These are phyloP conservation scores for Aspergillus phoenicis DNA, from an alignment of 2,329 filamentous ascomycete species.

Conservation along the genomic window DNA sequence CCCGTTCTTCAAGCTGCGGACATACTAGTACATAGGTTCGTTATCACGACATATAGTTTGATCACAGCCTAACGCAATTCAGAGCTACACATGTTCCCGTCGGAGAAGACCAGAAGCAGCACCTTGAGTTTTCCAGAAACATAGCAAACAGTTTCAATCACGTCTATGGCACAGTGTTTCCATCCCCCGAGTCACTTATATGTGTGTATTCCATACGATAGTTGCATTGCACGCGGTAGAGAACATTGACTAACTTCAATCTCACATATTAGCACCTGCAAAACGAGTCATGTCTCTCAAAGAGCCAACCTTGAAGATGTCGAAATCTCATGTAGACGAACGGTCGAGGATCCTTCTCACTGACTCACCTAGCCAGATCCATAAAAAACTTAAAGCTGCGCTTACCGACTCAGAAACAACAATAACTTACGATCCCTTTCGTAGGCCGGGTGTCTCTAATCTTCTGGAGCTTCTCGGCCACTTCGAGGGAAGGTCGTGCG, in stretches of 20 bases:
- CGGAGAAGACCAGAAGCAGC: slow-evolving; percentile 91
- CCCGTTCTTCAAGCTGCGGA: slow-evolving; percentile 95
- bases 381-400: slow-evolving; percentile 69
- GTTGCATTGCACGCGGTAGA: not conserved
- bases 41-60: not conserved
- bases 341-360: slow-evolving; percentile 82
- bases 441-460: slow-evolving; percentile 83
- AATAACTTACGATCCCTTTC: slow-evolving; percentile 71
- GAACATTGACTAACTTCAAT: slow-evolving; percentile 9
- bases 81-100: slow-evolving; percentile 93
- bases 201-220: slow-evolving; percentile 53
- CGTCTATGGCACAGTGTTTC: slow-evolving; percentile 64
- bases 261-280: slow-evolving; percentile 61
- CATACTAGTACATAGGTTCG: slow-evolving; percentile 78
- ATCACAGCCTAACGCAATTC: slow-evolving; percentile 21
- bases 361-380: slow-evolving; percentile 66
- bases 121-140: slow-evolving; percentile 89
- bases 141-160: slow-evolving; percentile 87
- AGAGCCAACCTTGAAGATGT: slow-evolving; percentile 84
- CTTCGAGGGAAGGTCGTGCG: slow-evolving; percentile 54
- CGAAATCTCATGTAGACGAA: slow-evolving; percentile 75
- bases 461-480: slow-evolving; percentile 78
- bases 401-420: slow-evolving; percentile 71
- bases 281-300: slow-evolving; percentile 89
- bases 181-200: slow-evolving; percentile 69